phyloP scores from a whole-genome alignment of 2,329 filamentous ascomycete species.

The Gremmenia infestans region DNA sequence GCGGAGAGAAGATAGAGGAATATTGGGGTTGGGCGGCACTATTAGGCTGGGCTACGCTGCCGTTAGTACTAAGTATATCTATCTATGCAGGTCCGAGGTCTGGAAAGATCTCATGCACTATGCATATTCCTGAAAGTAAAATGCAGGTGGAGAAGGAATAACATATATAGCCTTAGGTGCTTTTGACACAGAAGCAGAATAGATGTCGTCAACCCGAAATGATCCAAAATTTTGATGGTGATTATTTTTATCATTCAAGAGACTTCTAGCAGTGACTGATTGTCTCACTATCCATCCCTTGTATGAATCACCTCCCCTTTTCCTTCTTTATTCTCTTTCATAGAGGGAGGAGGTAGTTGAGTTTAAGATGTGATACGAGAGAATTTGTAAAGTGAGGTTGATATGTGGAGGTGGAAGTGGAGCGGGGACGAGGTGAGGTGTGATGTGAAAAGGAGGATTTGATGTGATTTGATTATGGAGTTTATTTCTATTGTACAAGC shows the following conservation, averaged over 20 bases:
- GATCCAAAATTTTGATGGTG: not conserved
- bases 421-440: too few relatives aligned
- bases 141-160: not conserved
- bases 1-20: slow-evolving; percentile 20
- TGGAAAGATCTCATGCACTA: not conserved
- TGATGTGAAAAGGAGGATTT: too few relatives aligned
- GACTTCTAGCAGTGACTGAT: too few relatives aligned
- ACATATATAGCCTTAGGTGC: not conserved
- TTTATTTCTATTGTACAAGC: too few relatives aligned
- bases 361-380: too few relatives aligned
- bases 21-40: slow-evolving; percentile 23
- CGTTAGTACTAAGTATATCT: slow-evolving; percentile 1
- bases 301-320: too few relatives aligned
- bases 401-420: too few relatives aligned
- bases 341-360: too few relatives aligned
- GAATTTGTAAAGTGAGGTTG: too few relatives aligned
- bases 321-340: too few relatives aligned
- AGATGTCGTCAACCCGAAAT: slow-evolving; percentile 16
- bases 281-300: too few relatives aligned
- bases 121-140: not conserved
- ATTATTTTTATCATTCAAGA: not conserved
- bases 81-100: not conserved
- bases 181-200: slow-evolving; percentile 7
- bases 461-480: too few relatives aligned
- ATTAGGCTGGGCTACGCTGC: slow-evolving; percentile 4